Evolutionary conservation across 179 eudicot genomes (phyloP).

Genomic region (Beta macrorhiza): DNA sequence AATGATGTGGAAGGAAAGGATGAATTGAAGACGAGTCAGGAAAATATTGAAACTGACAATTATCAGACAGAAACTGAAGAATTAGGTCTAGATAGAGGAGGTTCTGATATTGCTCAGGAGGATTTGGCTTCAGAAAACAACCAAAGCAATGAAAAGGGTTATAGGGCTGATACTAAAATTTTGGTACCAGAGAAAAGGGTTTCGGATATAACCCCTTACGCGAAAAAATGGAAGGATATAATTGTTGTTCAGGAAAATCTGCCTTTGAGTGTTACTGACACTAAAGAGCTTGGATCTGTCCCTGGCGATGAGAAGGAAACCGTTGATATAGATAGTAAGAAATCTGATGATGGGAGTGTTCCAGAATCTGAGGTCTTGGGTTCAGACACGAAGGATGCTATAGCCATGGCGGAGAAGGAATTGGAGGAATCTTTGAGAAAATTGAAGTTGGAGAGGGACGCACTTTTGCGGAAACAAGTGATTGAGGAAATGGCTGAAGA

Average conservation of each 20-base stretch:
- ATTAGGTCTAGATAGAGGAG: conserved; percentile 20
- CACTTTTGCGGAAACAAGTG: conserved; percentile 46
- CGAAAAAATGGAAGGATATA: conserved; percentile 19
- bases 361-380: conserved; percentile 14
- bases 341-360: conserved; percentile 12
- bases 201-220: conserved; percentile 24
- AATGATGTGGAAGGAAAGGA: conserved; percentile 23
- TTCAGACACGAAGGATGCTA: conserved; percentile 16
- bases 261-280: conserved; percentile 11
- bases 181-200: conserved; percentile 17
- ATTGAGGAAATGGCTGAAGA: conserved; percentile 64
- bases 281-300: conserved; percentile 7
- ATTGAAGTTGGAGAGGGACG: conserved; percentile 70
- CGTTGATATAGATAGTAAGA: conserved; percentile 3
- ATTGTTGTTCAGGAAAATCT: conserved; percentile 14
- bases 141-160: conserved; percentile 12
- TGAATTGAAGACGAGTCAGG: conserved; percentile 12
- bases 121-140: not conserved
- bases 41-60: conserved; percentile 19
- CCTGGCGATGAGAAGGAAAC: conserved; percentile 20
- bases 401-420: conserved; percentile 21
- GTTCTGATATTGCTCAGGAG: conserved; percentile 9
- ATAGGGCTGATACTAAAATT: conserved; percentile 11
- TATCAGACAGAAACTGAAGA: conserved; percentile 13
- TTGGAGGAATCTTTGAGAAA: conserved; percentile 47